These are phyloP conservation scores for Backusella mclennaniae DNA, from an alignment of 192 early-diverging fungal genomes.

Conservation along the genomic window DNA sequence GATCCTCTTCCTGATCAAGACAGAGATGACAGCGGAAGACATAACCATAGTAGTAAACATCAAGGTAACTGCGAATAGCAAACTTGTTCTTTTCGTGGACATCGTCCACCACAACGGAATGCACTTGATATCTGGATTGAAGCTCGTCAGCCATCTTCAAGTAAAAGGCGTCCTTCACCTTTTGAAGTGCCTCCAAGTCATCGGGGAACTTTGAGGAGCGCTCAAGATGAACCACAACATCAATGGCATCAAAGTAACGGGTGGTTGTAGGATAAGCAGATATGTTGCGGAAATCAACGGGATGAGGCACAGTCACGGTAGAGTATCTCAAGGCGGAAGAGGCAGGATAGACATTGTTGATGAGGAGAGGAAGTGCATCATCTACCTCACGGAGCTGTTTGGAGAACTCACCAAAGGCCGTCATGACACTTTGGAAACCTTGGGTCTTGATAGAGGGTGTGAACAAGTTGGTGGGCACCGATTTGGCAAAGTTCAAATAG, in stretches of 20 bases:
- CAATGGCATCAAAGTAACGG: slow-evolving; percentile 68
- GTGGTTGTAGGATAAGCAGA: slow-evolving; percentile 42
- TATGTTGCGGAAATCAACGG: slow-evolving; percentile 45
- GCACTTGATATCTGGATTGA: slow-evolving; percentile 44
- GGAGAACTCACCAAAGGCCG: slow-evolving; percentile 64
- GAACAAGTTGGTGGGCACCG: slow-evolving; percentile 43
- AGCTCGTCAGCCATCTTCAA: slow-evolving; percentile 69
- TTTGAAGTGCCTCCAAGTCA: slow-evolving; percentile 82
- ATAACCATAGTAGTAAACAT: slow-evolving; percentile 73
- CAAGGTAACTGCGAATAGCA: slow-evolving; percentile 53
- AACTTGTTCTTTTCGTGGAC: slow-evolving; percentile 45
- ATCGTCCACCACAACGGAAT: slow-evolving; percentile 50
- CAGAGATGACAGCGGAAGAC: slow-evolving; percentile 81
- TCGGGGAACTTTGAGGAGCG: slow-evolving; percentile 85
- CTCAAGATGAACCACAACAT: slow-evolving; percentile 84
- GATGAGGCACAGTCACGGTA: slow-evolving; percentile 76
- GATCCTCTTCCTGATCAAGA: slow-evolving; percentile 63
- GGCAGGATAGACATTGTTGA: slow-evolving; percentile 58
- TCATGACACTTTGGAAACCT: slow-evolving; percentile 66
- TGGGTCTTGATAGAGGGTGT: slow-evolving; percentile 37
- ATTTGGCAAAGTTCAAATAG: slow-evolving; percentile 55
- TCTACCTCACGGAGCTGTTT: slow-evolving; percentile 62
- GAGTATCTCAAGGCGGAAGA: slow-evolving; percentile 68
- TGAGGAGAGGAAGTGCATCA: slow-evolving; percentile 60
- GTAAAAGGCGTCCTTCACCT: slow-evolving; percentile 88